Base-by-base conservation (phyloP, 2,329 filamentous ascomycete species). In the Penicillium italicum region DNA sequence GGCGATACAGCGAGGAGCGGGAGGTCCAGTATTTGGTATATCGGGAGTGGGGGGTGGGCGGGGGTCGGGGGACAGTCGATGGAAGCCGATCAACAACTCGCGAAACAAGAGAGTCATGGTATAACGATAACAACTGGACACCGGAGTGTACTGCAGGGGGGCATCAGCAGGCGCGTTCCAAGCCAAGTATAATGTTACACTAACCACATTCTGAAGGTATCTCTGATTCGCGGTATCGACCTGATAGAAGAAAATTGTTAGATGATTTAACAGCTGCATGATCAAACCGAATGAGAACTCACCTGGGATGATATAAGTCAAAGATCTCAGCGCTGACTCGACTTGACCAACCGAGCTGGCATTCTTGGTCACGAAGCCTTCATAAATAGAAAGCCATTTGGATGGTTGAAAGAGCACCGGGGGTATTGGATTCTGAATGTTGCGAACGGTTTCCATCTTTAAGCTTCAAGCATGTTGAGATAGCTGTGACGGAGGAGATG, bases 261-360 rank as follows among this genome's bases (percentile, higher is more conserved):
- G 44, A 24, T 33, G 12, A 3, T 33, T 30, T 30, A 22, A 45
- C 30, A 43, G 9, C 20, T 30, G 44, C 6, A 49, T 10, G 22
- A 20, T 24, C 11, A 34, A 16, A 24, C 24, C 38, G 24, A 50
- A 40, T 31, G 18, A 22, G 16, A 34, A 44, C 60, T 52, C 45
- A 72, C 89, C 92, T 55, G 93, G 94, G 47, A 97, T 94, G 62
- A 99, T 91, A 73, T 99, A 99, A 45, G 93, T 97, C 62, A 99
- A 77, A 28, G 91, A 96, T 37, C 94, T 86, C 69, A 99, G 78
- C 14, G 91, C 91, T 60, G 90, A 95, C 78, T 99, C 94, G 61
- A 99, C 93, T 77, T 96, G 92, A 47, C 91, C 90, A 50, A 99
- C 91, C 57, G 95, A 91, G 69, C 91, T 88, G 58, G 91, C 87